phyloP scores from a whole-genome alignment of 805 yeast genomes.

The Teunomyces cretensis region DNA sequence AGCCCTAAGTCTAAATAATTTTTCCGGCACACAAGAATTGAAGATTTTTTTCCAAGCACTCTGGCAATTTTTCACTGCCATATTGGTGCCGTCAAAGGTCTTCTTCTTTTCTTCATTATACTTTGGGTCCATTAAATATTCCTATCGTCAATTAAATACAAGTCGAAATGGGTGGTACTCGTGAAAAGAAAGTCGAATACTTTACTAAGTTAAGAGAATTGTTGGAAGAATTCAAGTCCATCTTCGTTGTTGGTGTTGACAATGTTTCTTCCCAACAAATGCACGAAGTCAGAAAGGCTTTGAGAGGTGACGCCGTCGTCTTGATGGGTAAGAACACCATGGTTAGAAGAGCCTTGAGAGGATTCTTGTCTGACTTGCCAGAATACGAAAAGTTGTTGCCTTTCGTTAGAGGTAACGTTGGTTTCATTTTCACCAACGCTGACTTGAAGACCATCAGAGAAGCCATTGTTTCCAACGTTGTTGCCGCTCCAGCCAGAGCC shows the following conservation, averaged over 20 bases:
- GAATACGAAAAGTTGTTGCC: conserved; percentile 95
- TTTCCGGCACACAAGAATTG: not conserved
- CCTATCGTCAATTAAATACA: conserved; percentile 67
- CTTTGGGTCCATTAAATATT: conserved; percentile 71
- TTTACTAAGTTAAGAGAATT: conserved; percentile 92
- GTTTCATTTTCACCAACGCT: conserved; percentile 98
- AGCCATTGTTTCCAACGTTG: conserved; percentile 83
- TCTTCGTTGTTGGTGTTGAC: conserved; percentile 99
- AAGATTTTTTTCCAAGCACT: not conserved
- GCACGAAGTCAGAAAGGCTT: conserved; percentile 98
- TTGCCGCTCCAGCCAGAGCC: conserved; percentile 99
- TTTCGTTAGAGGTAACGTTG: conserved; percentile 95
- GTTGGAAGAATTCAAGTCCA: conserved; percentile 94
- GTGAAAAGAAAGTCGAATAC: conserved; percentile 96
- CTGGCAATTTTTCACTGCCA: conserved; percentile 2
- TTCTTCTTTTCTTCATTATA: conserved; percentile 2
- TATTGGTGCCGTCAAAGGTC: not conserved
- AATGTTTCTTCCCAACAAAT: conserved; percentile 99
- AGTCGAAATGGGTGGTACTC: conserved; percentile 99
- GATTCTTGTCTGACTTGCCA: conserved; percentile 89
- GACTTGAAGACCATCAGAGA: conserved; percentile 94
- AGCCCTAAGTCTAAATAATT: not conserved
- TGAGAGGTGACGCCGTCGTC: conserved; percentile 93
- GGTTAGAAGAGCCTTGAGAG: conserved; percentile 99
- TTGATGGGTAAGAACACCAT: conserved; percentile 99